These are phyloP conservation scores for Dichotomopilus funicola DNA, from an alignment of 2,329 filamentous ascomycete genomes.

Conservation along the genomic window DNA sequence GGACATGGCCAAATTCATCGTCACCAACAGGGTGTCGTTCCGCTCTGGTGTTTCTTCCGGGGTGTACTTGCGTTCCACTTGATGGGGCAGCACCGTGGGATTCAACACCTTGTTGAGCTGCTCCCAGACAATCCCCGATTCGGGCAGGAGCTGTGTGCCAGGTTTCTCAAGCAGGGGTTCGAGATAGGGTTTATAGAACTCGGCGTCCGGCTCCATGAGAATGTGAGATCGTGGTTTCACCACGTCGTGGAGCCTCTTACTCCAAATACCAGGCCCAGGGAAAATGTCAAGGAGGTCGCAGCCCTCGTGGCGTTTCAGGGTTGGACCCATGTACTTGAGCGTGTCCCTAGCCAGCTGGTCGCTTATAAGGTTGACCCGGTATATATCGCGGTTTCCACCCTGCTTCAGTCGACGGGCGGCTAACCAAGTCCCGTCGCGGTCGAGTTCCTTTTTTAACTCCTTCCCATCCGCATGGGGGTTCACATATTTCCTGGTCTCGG, in stretches of 20 bases:
- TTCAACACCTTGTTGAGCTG: conserved; percentile 51
- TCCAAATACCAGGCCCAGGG: conserved; percentile 75
- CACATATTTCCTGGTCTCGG: too few relatives aligned
- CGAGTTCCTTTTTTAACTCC: conserved; percentile 10
- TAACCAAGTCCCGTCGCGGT: conserved; percentile 18
- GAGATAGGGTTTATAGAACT: conserved; percentile 56
- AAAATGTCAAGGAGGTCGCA: conserved; percentile 86
- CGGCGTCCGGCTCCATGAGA: conserved; percentile 65
- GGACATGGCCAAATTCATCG: conserved; percentile 57
- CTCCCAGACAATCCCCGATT: conserved; percentile 53
- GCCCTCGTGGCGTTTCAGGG: conserved; percentile 62
- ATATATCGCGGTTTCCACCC: neutral
- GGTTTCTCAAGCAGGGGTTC: conserved; percentile 46
- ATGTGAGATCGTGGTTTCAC: conserved; percentile 77
- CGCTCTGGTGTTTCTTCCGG: conserved; percentile 38
- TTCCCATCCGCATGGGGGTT: too few relatives aligned
- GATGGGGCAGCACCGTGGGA: conserved; percentile 47
- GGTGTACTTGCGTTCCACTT: conserved; percentile 35
- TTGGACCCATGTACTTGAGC: conserved; percentile 60
- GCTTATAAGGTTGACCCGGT: conserved; percentile 45
- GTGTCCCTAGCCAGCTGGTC: conserved; percentile 58
- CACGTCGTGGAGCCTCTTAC: conserved; percentile 64
- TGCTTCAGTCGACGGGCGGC: neutral
- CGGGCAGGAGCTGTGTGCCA: conserved; percentile 45
- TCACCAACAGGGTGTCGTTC: conserved; percentile 69